Base-by-base conservation (phyloP, 495 filamentous ascomycete species). In the Tuber umbilicatum region DNA sequence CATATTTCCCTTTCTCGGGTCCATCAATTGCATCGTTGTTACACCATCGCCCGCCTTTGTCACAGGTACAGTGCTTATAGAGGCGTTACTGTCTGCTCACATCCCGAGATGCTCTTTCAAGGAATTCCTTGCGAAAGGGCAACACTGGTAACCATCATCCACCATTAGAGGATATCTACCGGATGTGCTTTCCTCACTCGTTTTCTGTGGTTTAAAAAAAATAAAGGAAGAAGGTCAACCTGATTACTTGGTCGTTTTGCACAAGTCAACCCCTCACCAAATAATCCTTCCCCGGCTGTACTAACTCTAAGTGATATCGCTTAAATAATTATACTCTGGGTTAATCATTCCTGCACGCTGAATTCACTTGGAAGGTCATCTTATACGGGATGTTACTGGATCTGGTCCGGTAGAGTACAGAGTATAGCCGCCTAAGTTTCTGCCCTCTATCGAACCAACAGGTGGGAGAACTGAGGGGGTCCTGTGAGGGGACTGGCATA, bases 301-400 rank as follows among this genome's bases (percentile, higher is more conserved):
- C 55, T 31, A 5, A 21, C 47, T 64, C 31, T 35, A 64, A 35
- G 55, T 64, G 55, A 64, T 35, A 64, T 64, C 55, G 55, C 55
- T 64, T 64, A 64, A 64, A 64, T 64, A 64, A 64, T 64, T 64
- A 12, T 64, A 64, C 55, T 64, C 55, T 64, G 55, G 55, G 55
- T 64, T 64, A 17, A 64, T 17, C 55, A 35, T 64, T 64, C 31
- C 14, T 35, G 55, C 31, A 64, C 27, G 55, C 55, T 31, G 2
- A 64, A 35, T 64, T 64, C 55, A 64, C 31, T 31, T 35, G 55
- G 55, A 1, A 64, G 55, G 27, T 19, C 55, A 27, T 60, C 50
- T 27, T n/a, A 5, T 31, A 35, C 55, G 27, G 55, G 27, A 35
- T 64, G 14, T 17, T 35, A 35, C 27, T 64, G 27, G 55, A 64